Base-by-base conservation (phyloP, 2,329 filamentous ascomycete species). In the Fusarium burgessii region DNA sequence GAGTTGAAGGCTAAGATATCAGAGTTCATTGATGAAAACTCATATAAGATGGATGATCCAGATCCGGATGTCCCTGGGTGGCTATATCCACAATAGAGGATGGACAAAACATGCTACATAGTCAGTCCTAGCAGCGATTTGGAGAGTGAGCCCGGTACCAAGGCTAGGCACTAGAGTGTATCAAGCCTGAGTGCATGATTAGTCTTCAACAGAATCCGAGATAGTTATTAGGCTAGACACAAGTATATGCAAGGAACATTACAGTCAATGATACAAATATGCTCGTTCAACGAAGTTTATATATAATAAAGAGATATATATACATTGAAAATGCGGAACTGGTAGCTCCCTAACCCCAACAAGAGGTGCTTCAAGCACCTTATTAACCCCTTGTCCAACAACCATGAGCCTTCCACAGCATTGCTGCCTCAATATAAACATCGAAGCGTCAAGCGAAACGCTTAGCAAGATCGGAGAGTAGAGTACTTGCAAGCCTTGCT, bases 401-500 rank as follows among this genome's bases (percentile, higher is more conserved):
- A 25, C 12, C 45, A 51, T 33, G 7, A 7, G 23, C 20, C 13
- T 25, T 17, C 46, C 17, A 14, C 7, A n/a, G 12, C 32, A 35
- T 58, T 32, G 18, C 25, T 20, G 14, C 36, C 56, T 27, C 20
- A 18, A 9, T n/a, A 2, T 15, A 15, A 4, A 13, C 5, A 27
- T 29, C 12, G 20, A 15, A 15, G 17, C 32, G 12, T 8, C n/a
- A 10, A 3, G 1, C 6, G 6, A 54, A n/a, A 2, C 35, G 20
- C 23, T 68, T 75, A 75, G 73, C 73, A 75, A 20, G 71, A 65
- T 41, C 62, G 69, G 63, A 75, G 52, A 20, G 73, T 56, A 33
- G 68, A 56, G 71, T 74, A 75, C 57, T 67, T 71, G 73, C 73
- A 75, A n/a, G 62, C 25, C 6, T 47, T 43, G 73, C 73, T 74